Base-by-base conservation (phyloP, 495 filamentous ascomycete genomes). In the Rusavskia elegans region DNA sequence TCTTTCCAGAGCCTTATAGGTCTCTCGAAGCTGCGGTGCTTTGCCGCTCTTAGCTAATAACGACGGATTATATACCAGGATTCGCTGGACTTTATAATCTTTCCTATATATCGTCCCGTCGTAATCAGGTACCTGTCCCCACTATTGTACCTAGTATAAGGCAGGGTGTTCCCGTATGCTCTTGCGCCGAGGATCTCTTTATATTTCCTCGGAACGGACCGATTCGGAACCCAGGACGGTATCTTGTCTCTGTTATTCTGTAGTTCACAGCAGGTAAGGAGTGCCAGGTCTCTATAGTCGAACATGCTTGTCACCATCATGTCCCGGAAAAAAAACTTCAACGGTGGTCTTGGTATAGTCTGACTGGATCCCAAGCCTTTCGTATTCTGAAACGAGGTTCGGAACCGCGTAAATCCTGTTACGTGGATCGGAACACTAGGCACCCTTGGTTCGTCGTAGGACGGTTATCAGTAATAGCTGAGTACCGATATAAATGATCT, bases 391-490 rank as follows among this genome's bases (percentile, higher is more conserved):
- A 9, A 48, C 20, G 2, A 46, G 27, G 19, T 46, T 45, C 27
- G 48, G 17, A n/a, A 53, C 30, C 1, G 27, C 51, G 41, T 53
- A 53, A 0, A 53, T 53, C 5, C 27, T 45, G 17, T 53, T 41
- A 19, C 41, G 41, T 16, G 20, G 40, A 48, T 53, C 42, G 6
- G 51, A 48, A 19, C 40, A 53, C 21, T 46, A 2, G 17, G 21
- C 21, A 19, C 48, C 5, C n/a, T 23, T 4, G n/a, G 51, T 53
- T 27, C 17, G 0, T 11, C 36, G 16, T 5, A 53, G 25, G 10
- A 42, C 17, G 27, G 1, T 0, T 32, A 5, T 8, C 20, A 17
- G 8, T n/a, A 10, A 13, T 7, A 17, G 45, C 1, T 19, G 7
- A n/a, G 3, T 29, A 0, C 3, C 2, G n/a, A 29, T 3, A 10